Conservation (phyloP, 805 yeast genomes). For the Metschnikowia gelsemii region DNA sequence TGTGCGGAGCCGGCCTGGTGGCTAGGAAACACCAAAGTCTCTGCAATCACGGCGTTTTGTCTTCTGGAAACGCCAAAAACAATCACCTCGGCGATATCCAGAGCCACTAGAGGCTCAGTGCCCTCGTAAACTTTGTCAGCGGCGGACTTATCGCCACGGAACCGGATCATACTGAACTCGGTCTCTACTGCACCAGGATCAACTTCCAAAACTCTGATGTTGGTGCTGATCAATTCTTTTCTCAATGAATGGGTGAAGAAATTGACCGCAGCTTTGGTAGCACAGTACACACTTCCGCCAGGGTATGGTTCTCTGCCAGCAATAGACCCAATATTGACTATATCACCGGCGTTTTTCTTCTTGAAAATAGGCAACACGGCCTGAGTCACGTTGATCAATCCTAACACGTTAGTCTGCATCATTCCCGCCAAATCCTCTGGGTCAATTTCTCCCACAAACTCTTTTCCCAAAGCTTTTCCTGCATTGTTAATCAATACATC, state of each 20-base stretch:
- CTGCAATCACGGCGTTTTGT: conserved; percentile 39
- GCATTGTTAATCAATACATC: conserved; percentile 42
- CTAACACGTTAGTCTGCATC: conserved; percentile 40
- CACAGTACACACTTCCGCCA: conserved; percentile 41
- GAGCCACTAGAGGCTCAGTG: conserved; percentile 33
- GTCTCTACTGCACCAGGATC: conserved; percentile 44
- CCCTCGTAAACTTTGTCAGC: conserved; percentile 39
- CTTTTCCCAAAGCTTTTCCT: conserved; percentile 40
- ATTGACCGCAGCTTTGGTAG: conserved; percentile 38
- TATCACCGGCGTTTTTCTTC: conserved; percentile 36
- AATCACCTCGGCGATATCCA: conserved; percentile 40
- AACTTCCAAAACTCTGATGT: conserved; percentile 38
- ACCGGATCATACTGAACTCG: conserved; percentile 38
- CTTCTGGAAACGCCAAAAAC: conserved; percentile 38
- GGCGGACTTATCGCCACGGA: conserved; percentile 30
- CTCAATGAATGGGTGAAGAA: conserved; percentile 36
- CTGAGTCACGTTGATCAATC: conserved; percentile 38
- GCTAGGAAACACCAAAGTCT: conserved; percentile 38
- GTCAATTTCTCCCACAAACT: conserved; percentile 30
- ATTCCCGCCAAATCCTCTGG: conserved; percentile 35
- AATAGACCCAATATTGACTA: conserved; percentile 38
- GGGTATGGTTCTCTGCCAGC: conserved; percentile 42
- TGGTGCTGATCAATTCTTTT: conserved; percentile 37
- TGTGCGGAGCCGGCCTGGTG: conserved; percentile 37
- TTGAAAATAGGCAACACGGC: conserved; percentile 38